Conservation (phyloP, 306 rosid genomes). For the Dicorynia guianensis region DNA sequence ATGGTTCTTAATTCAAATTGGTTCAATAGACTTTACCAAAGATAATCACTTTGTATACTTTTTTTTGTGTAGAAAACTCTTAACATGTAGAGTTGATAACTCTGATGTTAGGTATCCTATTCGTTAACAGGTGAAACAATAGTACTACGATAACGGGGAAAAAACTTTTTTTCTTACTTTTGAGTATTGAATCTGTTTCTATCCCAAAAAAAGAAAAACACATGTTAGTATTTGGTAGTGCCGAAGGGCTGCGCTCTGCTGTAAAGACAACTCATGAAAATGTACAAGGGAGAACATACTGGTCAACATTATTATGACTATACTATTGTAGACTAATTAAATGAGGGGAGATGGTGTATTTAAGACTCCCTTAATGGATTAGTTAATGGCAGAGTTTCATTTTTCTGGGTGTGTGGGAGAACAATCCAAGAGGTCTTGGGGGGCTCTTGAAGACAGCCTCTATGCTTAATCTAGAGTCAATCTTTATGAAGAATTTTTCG, state of each 20-base stretch:
- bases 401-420: too few species aligned
- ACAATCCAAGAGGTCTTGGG: too few species aligned
- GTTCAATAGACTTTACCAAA: constrained; percentile 71
- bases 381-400: too few species aligned
- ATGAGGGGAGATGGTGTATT: too few species aligned
- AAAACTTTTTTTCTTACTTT: neutral
- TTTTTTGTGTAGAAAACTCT: constrained; percentile 38
- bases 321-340: too few species aligned
- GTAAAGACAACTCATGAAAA: too few species aligned
- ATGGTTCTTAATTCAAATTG: constrained; percentile 93
- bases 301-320: too few species aligned
- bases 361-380: too few species aligned
- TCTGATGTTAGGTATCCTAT: constrained; percentile 19
- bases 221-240: constrained; percentile 7
- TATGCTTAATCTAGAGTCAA: too few species aligned
- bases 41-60: constrained; percentile 33
- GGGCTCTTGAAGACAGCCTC: too few species aligned
- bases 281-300: too few species aligned
- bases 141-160: constrained; percentile 2
- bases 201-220: neutral
- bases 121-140: constrained; percentile 22
- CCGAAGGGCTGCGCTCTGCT: neutral
- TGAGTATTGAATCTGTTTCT: neutral
- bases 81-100: constrained; percentile 27
- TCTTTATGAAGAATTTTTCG: too few species aligned